Conservation (phyloP, 495 filamentous ascomycete species). For the Lophiostoma macrostomum region DNA sequence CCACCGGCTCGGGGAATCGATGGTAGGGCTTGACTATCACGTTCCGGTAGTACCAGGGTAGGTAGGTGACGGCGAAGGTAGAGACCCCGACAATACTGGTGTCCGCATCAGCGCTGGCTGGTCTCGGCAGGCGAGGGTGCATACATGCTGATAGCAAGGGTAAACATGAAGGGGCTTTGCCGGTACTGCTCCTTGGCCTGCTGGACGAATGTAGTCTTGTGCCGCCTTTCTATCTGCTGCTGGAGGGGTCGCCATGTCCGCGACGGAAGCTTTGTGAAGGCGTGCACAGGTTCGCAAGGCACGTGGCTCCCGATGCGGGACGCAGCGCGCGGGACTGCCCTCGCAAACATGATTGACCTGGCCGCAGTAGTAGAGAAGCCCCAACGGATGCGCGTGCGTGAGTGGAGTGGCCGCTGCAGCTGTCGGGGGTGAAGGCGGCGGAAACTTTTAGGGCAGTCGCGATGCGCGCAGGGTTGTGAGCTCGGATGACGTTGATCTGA, state of each 20-base stretch:
- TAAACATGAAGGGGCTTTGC: constrained; percentile 33
- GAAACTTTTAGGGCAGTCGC: not conserved
- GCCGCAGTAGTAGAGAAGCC: no score
- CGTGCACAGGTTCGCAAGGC: constrained; percentile 20
- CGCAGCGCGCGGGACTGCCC: constrained; percentile 18
- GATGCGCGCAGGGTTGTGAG: constrained; percentile 22
- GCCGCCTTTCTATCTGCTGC: constrained; percentile 11
- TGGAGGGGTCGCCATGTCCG: constrained; percentile 19
- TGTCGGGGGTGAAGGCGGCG: no score
- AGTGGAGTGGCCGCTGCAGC: not conserved
- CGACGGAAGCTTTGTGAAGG: constrained; percentile 19
- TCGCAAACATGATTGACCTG: constrained; percentile 25
- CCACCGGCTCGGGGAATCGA: constrained; percentile 76
- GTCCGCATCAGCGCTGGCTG: constrained; percentile 1
- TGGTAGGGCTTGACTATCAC: constrained; percentile 64
- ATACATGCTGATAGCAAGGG: constrained; percentile 36
- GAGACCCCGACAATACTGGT: constrained; percentile 49
- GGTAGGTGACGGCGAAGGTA: constrained; percentile 50
- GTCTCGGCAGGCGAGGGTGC: not conserved
- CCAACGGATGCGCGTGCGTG: not conserved
- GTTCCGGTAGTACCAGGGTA: constrained; percentile 62
- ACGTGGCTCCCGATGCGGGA: constrained; percentile 6
- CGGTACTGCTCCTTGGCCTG: constrained; percentile 15
- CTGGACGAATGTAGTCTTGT: constrained; percentile 10
- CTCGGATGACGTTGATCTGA: constrained; percentile 15